Evolutionary conservation across 108 stramenopile genomes (phyloP), one percentile per base, ranked within the genome.

Genomic region (Poteriospumella lacustris): DNA sequence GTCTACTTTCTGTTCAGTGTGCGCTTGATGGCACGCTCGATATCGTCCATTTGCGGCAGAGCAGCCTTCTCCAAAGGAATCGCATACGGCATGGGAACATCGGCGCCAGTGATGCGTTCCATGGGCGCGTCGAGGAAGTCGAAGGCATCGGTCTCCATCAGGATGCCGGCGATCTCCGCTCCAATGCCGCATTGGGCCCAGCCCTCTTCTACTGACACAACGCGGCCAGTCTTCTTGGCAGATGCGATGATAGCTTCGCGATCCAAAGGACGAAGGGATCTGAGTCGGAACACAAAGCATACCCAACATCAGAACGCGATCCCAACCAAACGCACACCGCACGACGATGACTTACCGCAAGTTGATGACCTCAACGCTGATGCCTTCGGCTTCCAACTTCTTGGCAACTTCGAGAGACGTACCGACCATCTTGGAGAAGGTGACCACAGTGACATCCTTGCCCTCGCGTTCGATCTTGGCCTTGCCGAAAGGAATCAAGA

Each of bases 31-130:
- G 94, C 91, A 56, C 91, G 84, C 39, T 94, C 80, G 80, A 99
- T 91, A 89, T 99, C 93, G 29, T 89, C 86, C 56, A 93, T 79
- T 73, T 93, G 90, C 19, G 98, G 98, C 58, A 99, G 85, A 43
- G 94, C 88, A 34, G 91, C 89, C 81, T 89, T 84, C 85, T 99
- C 96, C 76, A 97, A 83, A 76, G 91, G 92, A 28, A 77, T 83
- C 24, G 96, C 96, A 86, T 99, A 99, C n/a, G 98, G 93, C 95
- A 97, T 97, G 69, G 98, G 98, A 59, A 99, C 93, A 88, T 99
- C 98, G 1, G 96, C 98, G 77, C 95, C 96, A 29, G 93, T 94
- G 64, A 99, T 91, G 59, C 98, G 90, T 78, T 96, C 94, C 84
- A 94, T 85, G 39, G 98, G 98, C 1, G 98, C 98, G 90, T 99